Conservation (phyloP, 1,284 basidiomycete genomes). For the Phenoliferia sp. region DNA sequence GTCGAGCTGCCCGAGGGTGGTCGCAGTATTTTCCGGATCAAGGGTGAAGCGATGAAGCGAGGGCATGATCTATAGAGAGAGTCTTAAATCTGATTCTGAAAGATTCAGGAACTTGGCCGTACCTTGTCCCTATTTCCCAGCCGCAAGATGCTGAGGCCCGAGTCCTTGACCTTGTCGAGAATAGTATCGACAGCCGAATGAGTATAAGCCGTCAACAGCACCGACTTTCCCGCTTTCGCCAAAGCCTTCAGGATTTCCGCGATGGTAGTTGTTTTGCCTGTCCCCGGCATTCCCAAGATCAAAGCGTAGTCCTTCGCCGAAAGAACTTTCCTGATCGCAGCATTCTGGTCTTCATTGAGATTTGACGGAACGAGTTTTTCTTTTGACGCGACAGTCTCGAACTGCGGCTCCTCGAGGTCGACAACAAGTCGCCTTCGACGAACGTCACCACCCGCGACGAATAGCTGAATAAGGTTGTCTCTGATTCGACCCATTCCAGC, state of each 20-base stretch:
- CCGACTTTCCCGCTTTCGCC: constrained; percentile 74
- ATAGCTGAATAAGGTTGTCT: constrained; percentile 83
- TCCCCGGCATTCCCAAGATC: constrained; percentile 95
- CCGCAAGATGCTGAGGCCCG: constrained; percentile 58
- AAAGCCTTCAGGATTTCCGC: constrained; percentile 78
- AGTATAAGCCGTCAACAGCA: constrained; percentile 87
- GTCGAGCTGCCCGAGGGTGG: constrained; percentile 71
- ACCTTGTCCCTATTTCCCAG: constrained; percentile 91
- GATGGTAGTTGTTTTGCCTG: constrained; percentile 94
- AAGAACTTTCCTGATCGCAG: constrained; percentile 69
- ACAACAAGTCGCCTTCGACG: constrained; percentile 69
- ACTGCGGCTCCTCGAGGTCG: constrained; percentile 67
- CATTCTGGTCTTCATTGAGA: constrained; percentile 71
- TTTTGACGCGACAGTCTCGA: constrained; percentile 41
- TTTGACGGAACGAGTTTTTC: constrained; percentile 32
- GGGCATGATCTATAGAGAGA: constrained; percentile 43
- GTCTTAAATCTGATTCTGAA: constrained; percentile 1
- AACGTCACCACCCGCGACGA: constrained; percentile 63
- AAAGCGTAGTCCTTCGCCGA: constrained; percentile 83
- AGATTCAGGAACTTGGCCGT: neutral
- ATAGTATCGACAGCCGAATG: constrained; percentile 98
- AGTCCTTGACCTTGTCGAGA: constrained; percentile 63
- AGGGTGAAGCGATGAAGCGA: constrained; percentile 68
- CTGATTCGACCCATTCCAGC: constrained; percentile 82
- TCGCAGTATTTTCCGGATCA: constrained; percentile 51